Base-by-base conservation (phyloP, 805 yeast species). In the Naumovozyma dairenensis region DNA sequence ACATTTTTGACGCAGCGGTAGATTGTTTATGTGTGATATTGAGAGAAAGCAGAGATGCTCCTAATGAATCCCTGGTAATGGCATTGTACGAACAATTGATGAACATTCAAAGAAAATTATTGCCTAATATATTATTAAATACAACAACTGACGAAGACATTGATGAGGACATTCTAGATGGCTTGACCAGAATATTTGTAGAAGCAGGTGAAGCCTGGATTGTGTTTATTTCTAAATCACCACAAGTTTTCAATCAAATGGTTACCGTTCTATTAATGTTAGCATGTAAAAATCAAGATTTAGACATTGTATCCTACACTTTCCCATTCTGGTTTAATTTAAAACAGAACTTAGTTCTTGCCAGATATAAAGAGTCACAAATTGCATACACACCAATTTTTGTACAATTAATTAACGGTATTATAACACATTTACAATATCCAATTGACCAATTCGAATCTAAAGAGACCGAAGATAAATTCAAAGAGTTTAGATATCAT, bases 171-270 rank as follows among this genome's bases (percentile, higher is more conserved):
- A 66, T 69, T 25, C 70, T 81, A 49, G 78, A 77, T 36, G 75
- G 81, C 10, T 62, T 82, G 34, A 73, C 94, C 0, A 69, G 92
- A 48, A 55, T 92, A 28, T 83, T 81, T 54, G 82, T 86, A 5
- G 94, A 86, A 46, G 94, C 96, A 2, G 95, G 94, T 36, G 96
- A 86, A 59, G 72, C 94, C 2, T 92, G 98, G 98, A 92, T 85
- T 57, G 81, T 82, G 21, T 65, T 82, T 21, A 75, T 92, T 32
- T 85, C 89, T 5, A 74, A 74, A 46, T 63, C 70, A 34, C 92
- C 96, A 0, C 59, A 59, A 29, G 69, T 71, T 29, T 87, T 82
- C 60, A 69, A 72, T 42, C 80, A 81, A 1, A 61, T 92, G 48
- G 87, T 87, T 14, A 77, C 74, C 37, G 74, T 83, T 5, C 57